A percentile compares a stretch with the other conserved stretches of the same genome.
Evolutionary conservation across 106 monocot species (phyloP).

Genomic region (Dactylorhiza incarnata): DNA sequence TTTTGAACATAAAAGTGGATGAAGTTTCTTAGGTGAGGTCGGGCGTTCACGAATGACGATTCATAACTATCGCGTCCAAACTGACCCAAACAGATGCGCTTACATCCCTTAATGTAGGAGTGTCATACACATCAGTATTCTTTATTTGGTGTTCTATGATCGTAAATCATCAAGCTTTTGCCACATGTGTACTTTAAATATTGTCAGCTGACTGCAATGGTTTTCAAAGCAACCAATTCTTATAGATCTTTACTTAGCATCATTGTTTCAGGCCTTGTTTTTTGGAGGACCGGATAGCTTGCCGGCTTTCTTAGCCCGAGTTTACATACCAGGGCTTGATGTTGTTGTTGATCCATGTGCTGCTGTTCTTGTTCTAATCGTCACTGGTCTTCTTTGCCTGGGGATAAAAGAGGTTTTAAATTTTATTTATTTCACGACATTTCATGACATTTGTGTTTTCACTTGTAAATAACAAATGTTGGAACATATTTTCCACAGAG

Average conservation of each 20-base stretch:
- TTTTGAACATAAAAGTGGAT: too few species aligned
- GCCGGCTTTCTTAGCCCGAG: constrained; percentile 62
- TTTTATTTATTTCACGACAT: constrained; percentile 10
- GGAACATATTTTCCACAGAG: constrained; percentile 44
- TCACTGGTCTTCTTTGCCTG: constrained; percentile 70
- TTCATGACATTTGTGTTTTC: not conserved
- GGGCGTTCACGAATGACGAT: too few species aligned
- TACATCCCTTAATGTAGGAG: too few species aligned
- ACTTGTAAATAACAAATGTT: not conserved
- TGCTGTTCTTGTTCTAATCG: constrained; percentile 63
- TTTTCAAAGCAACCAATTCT: not conserved
- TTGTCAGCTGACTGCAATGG: not conserved
- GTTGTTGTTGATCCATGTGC: constrained; percentile 89
- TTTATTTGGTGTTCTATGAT: not conserved
- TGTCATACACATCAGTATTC: not conserved
- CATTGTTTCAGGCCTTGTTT: constrained; percentile 60
- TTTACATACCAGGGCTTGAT: constrained; percentile 60
- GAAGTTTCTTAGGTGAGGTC: too few species aligned
- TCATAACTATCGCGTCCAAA: too few species aligned
- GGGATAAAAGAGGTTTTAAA: constrained; percentile 87
- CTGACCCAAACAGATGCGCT: too few species aligned
- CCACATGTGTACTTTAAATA: not conserved
- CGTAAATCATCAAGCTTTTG: not conserved
- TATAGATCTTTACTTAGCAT: not conserved
- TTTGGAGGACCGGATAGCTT: constrained; percentile 87